Evolutionary conservation across 148 eudicot genomes (phyloP).

Genomic region (Amaranthus hypochondriacus): DNA sequence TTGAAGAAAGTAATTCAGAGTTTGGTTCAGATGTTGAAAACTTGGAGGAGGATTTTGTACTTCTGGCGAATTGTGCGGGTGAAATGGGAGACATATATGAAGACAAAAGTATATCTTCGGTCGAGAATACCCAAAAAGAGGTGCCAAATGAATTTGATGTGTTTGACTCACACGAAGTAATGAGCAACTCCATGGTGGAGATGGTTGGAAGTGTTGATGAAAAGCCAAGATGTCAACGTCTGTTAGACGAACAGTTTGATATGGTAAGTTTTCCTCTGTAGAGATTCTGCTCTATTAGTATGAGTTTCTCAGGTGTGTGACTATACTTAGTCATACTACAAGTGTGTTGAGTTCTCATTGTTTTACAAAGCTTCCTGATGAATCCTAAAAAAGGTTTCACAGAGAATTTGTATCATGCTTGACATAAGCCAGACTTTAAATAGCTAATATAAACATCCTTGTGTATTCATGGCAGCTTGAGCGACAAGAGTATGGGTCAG

Average conservation of each 20-base stretch:
- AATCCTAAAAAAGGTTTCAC: background rate
- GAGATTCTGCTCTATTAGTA: background rate
- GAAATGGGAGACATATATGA: conserved; percentile 33
- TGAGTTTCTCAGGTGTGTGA: background rate
- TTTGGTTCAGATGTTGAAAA: conserved; percentile 81
- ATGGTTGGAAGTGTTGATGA: conserved; percentile 23
- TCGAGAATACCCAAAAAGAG: conserved; percentile 23
- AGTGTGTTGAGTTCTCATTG: background rate
- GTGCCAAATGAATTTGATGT: conserved; percentile 19
- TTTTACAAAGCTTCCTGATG: background rate
- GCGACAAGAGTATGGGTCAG: conserved; percentile 69
- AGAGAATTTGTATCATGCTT: background rate
- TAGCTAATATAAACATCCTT: background rate
- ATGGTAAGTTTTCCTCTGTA: conserved; percentile 41
- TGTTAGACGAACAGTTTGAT: conserved; percentile 83
- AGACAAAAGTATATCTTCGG: conserved; percentile 25
- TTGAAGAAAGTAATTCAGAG: conserved; percentile 64
- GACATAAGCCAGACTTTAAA: background rate
- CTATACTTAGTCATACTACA: background rate
- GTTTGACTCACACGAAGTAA: conserved; percentile 20
- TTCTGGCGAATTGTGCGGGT: conserved; percentile 60
- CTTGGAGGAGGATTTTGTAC: conserved; percentile 90
- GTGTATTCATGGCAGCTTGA: conserved; percentile 53
- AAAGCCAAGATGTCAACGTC: conserved; percentile 56
- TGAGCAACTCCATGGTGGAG: conserved; percentile 8